phyloP scores from a whole-genome alignment of 176 grass and related monocot species.

The Cenchrus fungigraminus region DNA sequence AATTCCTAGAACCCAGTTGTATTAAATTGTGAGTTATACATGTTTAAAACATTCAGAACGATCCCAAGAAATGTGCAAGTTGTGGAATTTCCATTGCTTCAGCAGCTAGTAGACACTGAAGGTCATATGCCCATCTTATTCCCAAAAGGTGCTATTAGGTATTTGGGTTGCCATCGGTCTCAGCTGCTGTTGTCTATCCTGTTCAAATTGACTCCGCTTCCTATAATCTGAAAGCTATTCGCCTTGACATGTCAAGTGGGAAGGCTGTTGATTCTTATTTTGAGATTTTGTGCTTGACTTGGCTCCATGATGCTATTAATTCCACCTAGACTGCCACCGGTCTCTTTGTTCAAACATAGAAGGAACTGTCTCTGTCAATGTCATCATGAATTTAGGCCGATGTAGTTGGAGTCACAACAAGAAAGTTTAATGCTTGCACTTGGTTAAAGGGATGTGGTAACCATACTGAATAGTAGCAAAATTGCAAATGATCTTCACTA shows the following conservation, averaged over 20 bases:
- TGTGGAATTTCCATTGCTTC: conserved; percentile 28
- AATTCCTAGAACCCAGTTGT: conserved; percentile 7
- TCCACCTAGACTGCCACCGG: conserved; percentile 23
- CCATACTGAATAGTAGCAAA: conserved; percentile 34
- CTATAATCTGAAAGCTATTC: conserved; percentile 6
- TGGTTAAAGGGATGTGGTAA: conserved; percentile 43
- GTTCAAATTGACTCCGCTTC: conserved; percentile 31
- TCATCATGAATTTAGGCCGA: conserved; percentile 33
- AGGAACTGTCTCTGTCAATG: conserved; percentile 32
- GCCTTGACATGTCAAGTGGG: conserved; percentile 12
- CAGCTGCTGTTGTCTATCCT: conserved; percentile 34
- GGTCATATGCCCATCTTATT: background rate
- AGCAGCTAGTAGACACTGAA: conserved; percentile 24
- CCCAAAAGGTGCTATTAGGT: conserved; percentile 14
- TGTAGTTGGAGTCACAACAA: conserved; percentile 31
- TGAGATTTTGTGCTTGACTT: conserved; percentile 22
- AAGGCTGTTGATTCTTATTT: conserved; percentile 8
- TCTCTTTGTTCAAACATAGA: conserved; percentile 39
- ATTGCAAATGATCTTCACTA: conserved; percentile 15
- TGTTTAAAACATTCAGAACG: conserved; percentile 6
- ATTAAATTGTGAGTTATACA: background rate
- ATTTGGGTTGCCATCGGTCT: conserved; percentile 36
- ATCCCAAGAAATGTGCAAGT: conserved; percentile 7
- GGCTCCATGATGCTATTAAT: conserved; percentile 23
- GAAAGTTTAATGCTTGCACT: conserved; percentile 44